A percentile compares a stretch with the other conserved stretches of the same genome.
These are phyloP conservation scores for Coemansia sp. DNA, from an alignment of 192 early-diverging fungal genomes.

Conservation along the genomic window DNA sequence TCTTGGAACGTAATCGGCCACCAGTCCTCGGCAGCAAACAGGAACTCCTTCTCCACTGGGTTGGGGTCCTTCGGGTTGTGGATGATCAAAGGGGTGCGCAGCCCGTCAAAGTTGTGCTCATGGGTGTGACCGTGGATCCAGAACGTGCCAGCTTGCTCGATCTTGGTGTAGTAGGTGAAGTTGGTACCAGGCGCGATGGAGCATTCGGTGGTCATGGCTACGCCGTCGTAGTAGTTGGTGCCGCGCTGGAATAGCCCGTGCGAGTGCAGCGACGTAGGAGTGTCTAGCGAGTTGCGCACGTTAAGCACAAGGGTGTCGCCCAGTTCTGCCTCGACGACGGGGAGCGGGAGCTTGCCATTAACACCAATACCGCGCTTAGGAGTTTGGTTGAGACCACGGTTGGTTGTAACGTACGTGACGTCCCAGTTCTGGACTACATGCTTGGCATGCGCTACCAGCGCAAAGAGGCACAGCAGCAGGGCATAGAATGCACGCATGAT, in stretches of 20 bases:
- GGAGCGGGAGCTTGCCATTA: slow-evolving; percentile 30
- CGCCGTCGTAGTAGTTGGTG: slow-evolving; percentile 69
- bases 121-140: slow-evolving; percentile 77
- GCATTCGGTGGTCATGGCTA: slow-evolving; percentile 68
- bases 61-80: slow-evolving; percentile 58
- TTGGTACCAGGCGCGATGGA: slow-evolving; percentile 64
- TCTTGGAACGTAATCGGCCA: slow-evolving; percentile 59
- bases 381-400: slow-evolving; percentile 33
- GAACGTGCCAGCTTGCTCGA: slow-evolving; percentile 73
- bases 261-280: slow-evolving; percentile 65
- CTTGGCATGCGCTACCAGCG: slow-evolving; percentile 8
- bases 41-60: slow-evolving; percentile 63
- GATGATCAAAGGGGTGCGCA: slow-evolving; percentile 71
- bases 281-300: slow-evolving; percentile 59
- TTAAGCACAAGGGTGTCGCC: slow-evolving; percentile 46
- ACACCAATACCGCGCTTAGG: slow-evolving; percentile 33
- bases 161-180: slow-evolving; percentile 69
- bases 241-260: slow-evolving; percentile 78
- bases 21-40: slow-evolving; percentile 70
- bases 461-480: slow-evolving; percentile 8
- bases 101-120: slow-evolving; percentile 79
- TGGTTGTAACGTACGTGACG: slow-evolving; percentile 42
- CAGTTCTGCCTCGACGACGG: slow-evolving; percentile 22
- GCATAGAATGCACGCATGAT: background rate
- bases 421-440: slow-evolving; percentile 41